Conservation (phyloP, 2,329 filamentous ascomycete species). For the Atkinsonella hypoxylon region DNA sequence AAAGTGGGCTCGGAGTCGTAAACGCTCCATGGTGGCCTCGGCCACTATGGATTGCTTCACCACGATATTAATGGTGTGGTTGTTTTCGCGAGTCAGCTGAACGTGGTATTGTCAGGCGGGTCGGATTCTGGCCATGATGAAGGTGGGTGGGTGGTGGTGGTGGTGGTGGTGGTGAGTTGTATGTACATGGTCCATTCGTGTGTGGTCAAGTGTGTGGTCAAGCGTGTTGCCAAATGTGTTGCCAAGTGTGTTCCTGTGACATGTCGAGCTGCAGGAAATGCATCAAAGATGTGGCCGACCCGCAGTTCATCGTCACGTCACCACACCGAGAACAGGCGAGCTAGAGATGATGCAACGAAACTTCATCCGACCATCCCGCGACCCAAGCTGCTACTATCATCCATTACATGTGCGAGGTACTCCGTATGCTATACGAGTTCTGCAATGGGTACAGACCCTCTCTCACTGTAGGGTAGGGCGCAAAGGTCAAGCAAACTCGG, state of each 20-base stretch:
- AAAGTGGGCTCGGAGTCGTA: not conserved
- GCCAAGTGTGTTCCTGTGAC: constrained; percentile 1
- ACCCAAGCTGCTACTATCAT: not conserved
- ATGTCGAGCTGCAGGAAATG: constrained; percentile 1
- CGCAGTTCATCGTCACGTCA: not conserved
- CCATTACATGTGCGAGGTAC: too few species aligned
- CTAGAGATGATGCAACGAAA: not conserved
- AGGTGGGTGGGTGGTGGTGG: too few species aligned
- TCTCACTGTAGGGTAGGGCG: too few species aligned
- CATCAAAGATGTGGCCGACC: not conserved
- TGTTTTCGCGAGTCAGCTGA: not conserved
- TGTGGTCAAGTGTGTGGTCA: not conserved
- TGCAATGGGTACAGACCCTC: too few species aligned
- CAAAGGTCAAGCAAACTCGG: too few species aligned
- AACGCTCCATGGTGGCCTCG: not conserved
- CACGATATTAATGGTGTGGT: not conserved
- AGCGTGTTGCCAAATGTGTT: not conserved
- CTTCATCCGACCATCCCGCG: not conserved
- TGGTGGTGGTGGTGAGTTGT: not conserved
- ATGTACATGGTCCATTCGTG: not conserved
- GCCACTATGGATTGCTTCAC: not conserved
- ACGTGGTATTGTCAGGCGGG: not conserved
- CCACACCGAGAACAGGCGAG: not conserved
- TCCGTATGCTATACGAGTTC: too few species aligned
- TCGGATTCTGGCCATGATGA: not conserved